Base-by-base conservation (phyloP, 768 basidiomycete genomes). In the Rhodosporidiobolus odoratus region DNA sequence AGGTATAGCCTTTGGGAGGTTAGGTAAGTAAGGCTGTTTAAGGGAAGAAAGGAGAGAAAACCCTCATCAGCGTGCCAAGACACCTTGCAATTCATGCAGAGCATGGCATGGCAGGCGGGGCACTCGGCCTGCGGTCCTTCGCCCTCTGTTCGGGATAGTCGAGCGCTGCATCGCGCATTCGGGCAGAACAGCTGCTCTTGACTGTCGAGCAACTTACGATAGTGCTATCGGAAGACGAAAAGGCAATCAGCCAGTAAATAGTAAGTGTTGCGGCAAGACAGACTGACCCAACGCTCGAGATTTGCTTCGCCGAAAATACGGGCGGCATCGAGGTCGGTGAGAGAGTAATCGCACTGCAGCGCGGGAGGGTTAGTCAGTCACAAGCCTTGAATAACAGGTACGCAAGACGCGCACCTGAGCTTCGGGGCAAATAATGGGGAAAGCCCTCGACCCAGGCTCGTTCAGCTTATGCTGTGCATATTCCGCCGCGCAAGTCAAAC, bases 281-380 rank as follows among this genome's bases (percentile, higher is more conserved):
- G 34, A 27, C 56, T 48, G 21, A 65, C 65, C 65, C 65, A 65
- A 17, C 19, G 4, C 17, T 65, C 57, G 45, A 65, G 45, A n/a
- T 38, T 50, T 4, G 21, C 45, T 4, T 45, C n/a, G 25, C 65
- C 65, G 8, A 65, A 25, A 37, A 47, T 38, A 2, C 45, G 43
- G 4, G 13, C 7, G 23, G 65, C 65, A 30, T 65, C 65, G 23
- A 37, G 47, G 45, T 65, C 65, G 4, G 45, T 58, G 17, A 65
- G 35, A 4, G 30, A 35, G 65, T 65, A 58, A 1, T 16, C 3
- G 65, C 65, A 65, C 65, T 65, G 65, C 4, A 6, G 16, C 19
- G 10, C 7, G 4, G 43, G 50, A 17, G 3, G 2, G 21, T 50
- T n/a, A 53, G 35, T n/a, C 7, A 30, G 17, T 5, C 35, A 35